Percentiles rank a stretch among this genome's conserved stretches.
Evolutionary conservation across 2,329 filamentous ascomycete genomes (phyloP).

Genomic region (Fusarium lateritium): DNA sequence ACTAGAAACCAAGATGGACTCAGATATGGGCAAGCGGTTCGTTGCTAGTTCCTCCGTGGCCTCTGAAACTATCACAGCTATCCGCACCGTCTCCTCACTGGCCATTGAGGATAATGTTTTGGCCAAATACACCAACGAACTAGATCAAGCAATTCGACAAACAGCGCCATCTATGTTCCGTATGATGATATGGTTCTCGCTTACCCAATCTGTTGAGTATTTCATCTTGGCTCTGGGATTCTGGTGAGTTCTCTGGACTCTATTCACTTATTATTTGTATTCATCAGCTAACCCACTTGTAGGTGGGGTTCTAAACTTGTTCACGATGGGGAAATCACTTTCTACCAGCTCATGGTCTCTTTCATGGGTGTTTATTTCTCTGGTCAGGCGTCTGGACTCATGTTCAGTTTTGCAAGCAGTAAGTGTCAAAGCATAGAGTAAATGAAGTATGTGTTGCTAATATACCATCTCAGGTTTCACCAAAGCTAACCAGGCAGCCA

Average conservation of each 20-base stretch:
- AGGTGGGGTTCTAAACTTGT: too few relatives aligned
- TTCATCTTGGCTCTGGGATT: conserved; percentile 60
- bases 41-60: conserved; percentile 59
- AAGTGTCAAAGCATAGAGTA: too few relatives aligned
- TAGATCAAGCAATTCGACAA: conserved; percentile 53
- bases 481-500: conserved; percentile 61
- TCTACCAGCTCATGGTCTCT: conserved; percentile 66
- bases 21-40: conserved; percentile 52
- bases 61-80: conserved; percentile 59
- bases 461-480: conserved; percentile 58
- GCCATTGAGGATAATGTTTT: conserved; percentile 57
- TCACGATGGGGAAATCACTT: conserved; percentile 63
- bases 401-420: too few relatives aligned
- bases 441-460: too few relatives aligned
- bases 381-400: conserved; percentile 55
- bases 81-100: conserved; percentile 59
- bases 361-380: conserved; percentile 67
- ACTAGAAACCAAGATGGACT: conserved; percentile 58
- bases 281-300: too few relatives aligned
- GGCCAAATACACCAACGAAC: conserved; percentile 50
- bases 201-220: conserved; percentile 57
- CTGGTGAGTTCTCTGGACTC: conserved; percentile 46
- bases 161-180: conserved; percentile 46
- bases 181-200: conserved; percentile 56
- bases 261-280: too few relatives aligned